phyloP scores from a whole-genome alignment of 1,284 basidiomycete species.

The Golubevia sp. region DNA sequence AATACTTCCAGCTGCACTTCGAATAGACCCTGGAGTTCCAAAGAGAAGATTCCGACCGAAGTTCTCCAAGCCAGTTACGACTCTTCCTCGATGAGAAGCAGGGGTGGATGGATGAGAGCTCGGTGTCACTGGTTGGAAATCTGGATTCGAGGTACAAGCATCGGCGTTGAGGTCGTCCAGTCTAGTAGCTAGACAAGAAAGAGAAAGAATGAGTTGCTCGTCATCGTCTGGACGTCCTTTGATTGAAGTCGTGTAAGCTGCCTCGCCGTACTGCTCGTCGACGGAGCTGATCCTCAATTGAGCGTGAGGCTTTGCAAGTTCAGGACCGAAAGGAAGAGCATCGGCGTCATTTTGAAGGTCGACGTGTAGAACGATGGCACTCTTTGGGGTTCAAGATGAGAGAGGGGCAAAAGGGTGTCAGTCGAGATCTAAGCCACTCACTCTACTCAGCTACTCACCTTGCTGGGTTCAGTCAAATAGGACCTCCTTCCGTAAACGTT shows the following conservation, averaged over 20 bases:
- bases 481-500: conserved; percentile 27
- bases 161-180: not conserved
- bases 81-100: conserved; percentile 31
- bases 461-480: conserved; percentile 23
- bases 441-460: conserved; percentile 9
- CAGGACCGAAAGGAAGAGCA: conserved; percentile 22
- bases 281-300: conserved; percentile 25
- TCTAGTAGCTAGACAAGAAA: not conserved
- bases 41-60: conserved; percentile 38
- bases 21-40: conserved; percentile 14
- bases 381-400: not conserved
- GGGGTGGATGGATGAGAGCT: conserved; percentile 11
- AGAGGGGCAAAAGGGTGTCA: not conserved
- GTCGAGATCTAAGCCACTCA: not conserved
- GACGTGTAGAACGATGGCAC: conserved; percentile 26
- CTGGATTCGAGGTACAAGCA: not conserved
- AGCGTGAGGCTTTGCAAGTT: conserved; percentile 27
- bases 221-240: conserved; percentile 17
- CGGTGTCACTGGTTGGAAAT: not conserved
- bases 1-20: conserved; percentile 15
- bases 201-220: not conserved
- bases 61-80: conserved; percentile 35
- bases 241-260: conserved; percentile 19
- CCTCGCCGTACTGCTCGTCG: conserved; percentile 32
- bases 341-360: conserved; percentile 12